A percentile compares a stretch with the other conserved stretches of the same genome.
These are phyloP conservation scores for Perkinsus marinus DNA, from an alignment of 169 alveolate genomes.

Conservation along the genomic window DNA sequence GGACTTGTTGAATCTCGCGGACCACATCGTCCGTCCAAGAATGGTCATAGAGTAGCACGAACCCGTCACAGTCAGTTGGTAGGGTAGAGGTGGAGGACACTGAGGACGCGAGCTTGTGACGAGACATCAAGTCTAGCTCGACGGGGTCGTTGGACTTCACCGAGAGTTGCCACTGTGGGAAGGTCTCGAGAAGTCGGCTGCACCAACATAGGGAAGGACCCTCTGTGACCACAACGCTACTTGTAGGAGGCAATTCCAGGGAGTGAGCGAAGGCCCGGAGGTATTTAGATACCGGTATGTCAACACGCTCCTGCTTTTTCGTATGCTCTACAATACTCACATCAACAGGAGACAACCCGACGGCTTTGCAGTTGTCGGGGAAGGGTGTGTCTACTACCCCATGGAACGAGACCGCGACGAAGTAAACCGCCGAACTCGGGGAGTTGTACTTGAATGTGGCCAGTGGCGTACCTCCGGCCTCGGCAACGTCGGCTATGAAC, in stretches of 20 bases:
- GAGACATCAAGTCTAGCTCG: neutral
- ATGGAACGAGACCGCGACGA: neutral
- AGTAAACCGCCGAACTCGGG: neutral
- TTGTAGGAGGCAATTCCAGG: neutral
- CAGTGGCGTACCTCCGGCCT: neutral
- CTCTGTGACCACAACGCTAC: neutral
- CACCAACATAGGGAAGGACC: neutral
- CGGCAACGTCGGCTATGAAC: neutral
- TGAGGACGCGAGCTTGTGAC: neutral
- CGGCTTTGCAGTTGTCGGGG: neutral
- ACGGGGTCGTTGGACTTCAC: neutral
- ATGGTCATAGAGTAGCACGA: neutral
- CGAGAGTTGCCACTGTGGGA: neutral
- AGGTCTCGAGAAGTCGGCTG: neutral
- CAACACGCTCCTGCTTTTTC: neutral
- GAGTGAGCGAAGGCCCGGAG: neutral
- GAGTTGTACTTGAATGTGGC: neutral
- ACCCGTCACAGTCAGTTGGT: neutral
- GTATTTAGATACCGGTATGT: neutral
- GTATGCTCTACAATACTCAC: neutral
- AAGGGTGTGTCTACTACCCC: neutral
- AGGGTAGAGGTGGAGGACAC: neutral
- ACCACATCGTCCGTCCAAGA: neutral
- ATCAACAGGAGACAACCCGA: neutral
- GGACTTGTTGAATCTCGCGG: neutral